Conservation (phyloP, 2,329 filamentous ascomycete genomes). For the Verticillium tricorpus region DNA sequence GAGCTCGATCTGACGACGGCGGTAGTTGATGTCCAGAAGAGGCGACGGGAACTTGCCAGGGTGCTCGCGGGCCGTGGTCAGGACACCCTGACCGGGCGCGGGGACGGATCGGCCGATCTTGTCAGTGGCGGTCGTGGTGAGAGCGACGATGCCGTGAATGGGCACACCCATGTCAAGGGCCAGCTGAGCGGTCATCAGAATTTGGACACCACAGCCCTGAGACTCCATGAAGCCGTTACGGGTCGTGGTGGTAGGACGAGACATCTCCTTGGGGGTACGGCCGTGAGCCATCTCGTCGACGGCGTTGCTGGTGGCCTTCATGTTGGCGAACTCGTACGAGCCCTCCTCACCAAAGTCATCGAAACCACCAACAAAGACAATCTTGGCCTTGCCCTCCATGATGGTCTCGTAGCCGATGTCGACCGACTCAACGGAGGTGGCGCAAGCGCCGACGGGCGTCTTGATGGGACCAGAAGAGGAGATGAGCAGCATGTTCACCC, state of each 20-base stretch:
- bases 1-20: constrained; percentile 88
- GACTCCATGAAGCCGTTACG: constrained; percentile 99
- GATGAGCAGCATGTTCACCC: constrained; percentile 98
- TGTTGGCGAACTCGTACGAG: constrained; percentile 99
- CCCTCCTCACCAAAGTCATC: constrained; percentile 99
- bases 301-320: constrained; percentile 98
- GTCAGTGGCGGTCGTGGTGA: constrained; percentile 95
- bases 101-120: constrained; percentile 98
- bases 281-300: constrained; percentile 95
- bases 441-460: constrained; percentile 95
- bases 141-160: constrained; percentile 89
- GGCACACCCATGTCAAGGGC: constrained; percentile 98
- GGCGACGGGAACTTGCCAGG: constrained; percentile 91
- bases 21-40: constrained; percentile 95
- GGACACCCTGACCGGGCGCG: constrained; percentile 91
- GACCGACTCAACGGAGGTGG: constrained; percentile 93
- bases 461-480: constrained; percentile 98
- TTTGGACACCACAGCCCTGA: constrained; percentile 94
- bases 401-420: constrained; percentile 99
- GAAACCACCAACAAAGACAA: constrained; percentile 97
- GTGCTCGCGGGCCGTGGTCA: constrained; percentile 90
- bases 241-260: constrained; percentile 92
- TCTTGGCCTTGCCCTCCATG: constrained; percentile 92
- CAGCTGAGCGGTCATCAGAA: constrained; percentile 96
- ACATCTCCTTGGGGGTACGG: constrained; percentile 96